Base-by-base conservation (phyloP, 495 filamentous ascomycete genomes). In the Clavariopsis aquatica region DNA sequence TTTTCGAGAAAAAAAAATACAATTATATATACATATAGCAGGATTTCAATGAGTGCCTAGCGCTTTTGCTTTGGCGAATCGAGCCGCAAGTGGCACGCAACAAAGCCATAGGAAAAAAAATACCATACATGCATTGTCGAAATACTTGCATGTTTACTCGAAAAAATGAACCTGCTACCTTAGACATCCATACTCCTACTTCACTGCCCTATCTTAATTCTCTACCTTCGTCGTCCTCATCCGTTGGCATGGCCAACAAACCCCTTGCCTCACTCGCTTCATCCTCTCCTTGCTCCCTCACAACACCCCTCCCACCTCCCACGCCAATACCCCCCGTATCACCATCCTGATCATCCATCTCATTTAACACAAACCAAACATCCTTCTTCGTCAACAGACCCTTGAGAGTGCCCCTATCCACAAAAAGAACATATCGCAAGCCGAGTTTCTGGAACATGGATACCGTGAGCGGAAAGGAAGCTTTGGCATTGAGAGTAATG, bases 321-420 rank as follows among this genome's bases (percentile, higher is more conserved):
- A 46, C 52, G 20, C 22, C 51, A 10, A 26, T 38, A n/a, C 49
- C 49, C 45, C 23, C 55, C 22, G 23, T 46, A 23, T 62, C 65
- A 24, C 47, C 54, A 47, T 64, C 60, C 29, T 51, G 41, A 49
- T 86, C 87, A 68, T 92, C 89, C 17, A 87, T 85, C 22, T 89
- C 89, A 73, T 96, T 92, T 12, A 98, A 78, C 20, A 96, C 85
- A 69, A 89, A 91, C 89, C 92, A 97, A n/a, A 96, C 87, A 77
- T 98, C 94, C 79, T 98, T 98, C 82, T 98, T 98, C 22, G 95
- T 98, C 68, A 98, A 76, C 49, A 98, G 72, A 1, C 94, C 94
- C 73, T 90, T 87, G 43, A 98, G 74, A 31, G 85, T 81, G 9
- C 94, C 95, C 65, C 86, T 84, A 55, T 95, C 88, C 43, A 83